Evolutionary conservation across 768 basidiomycete genomes (phyloP).

Genomic region (Gymnopilus junonius): DNA sequence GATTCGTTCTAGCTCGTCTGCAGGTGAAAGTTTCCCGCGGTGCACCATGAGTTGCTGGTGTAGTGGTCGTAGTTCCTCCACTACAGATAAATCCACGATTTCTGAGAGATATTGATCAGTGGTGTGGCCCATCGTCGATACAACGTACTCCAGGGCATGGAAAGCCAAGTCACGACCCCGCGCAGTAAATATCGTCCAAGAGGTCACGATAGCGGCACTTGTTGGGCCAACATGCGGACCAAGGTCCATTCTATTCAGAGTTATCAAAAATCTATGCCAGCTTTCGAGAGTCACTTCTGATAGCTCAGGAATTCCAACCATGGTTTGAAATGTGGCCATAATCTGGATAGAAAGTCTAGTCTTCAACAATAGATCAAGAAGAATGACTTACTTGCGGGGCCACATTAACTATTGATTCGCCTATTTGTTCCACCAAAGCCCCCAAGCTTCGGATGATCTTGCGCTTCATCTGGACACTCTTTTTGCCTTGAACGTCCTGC

Average conservation of each 20-base stretch:
- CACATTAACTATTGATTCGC: constrained; percentile 70
- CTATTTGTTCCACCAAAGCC: constrained; percentile 70
- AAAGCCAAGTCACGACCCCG: constrained; percentile 57
- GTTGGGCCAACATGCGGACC: constrained; percentile 87
- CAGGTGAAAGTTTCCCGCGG: constrained; percentile 55
- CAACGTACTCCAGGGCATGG: constrained; percentile 68
- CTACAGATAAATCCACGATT: constrained; percentile 75
- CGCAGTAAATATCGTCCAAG: constrained; percentile 70
- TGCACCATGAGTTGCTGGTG: constrained; percentile 44
- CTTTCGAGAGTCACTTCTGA: constrained; percentile 78
- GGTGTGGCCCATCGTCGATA: constrained; percentile 62
- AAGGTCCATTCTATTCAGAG: constrained; percentile 68
- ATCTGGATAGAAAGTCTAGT: constrained; percentile 56
- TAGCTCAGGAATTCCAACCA: constrained; percentile 75
- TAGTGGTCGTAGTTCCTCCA: constrained; percentile 64
- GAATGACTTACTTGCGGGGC: constrained; percentile 77
- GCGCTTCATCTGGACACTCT: constrained; percentile 66
- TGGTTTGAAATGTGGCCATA: constrained; percentile 94
- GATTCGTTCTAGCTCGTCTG: constrained; percentile 63
- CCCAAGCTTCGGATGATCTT: constrained; percentile 83
- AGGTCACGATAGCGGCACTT: constrained; percentile 79
- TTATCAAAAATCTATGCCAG: constrained; percentile 79
- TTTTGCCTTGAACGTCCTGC: constrained; percentile 83
- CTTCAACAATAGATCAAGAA: background rate
- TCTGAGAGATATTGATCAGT: constrained; percentile 69